Base-by-base conservation (phyloP, 306 rosid species). In the Parietaria judaica region DNA sequence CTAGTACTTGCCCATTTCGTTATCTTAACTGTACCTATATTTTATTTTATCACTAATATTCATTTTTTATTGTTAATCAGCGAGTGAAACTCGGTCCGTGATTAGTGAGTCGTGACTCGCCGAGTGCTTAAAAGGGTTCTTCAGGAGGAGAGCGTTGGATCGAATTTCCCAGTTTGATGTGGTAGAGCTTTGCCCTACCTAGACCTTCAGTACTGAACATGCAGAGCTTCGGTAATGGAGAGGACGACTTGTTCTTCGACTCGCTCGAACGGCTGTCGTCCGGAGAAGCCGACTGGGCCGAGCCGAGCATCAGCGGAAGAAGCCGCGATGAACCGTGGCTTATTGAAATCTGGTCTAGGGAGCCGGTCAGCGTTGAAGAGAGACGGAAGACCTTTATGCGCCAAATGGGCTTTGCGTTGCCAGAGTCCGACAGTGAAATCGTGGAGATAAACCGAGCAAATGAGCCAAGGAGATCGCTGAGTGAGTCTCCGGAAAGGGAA, bases 201-300 rank as follows among this genome's bases (percentile, higher is more conserved):
- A 17, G 35, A 11, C 12, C 41, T 6, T 11, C 59, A 74, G 65
- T 51, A 43, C 75, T 65, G 81, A 86, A 80, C 76, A 92, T 88
- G 99, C 84, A 80, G 84, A 82, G 68, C 72, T 80, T 80, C 77
- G 83, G 66, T 55, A 76, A 71, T 80, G 80, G 65, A 53, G 78
- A 66, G 57, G 81, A 80, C 64, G 95, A 85, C 71, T 74, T 78
- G 72, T 88, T 91, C 84, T 91, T 88, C 31, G 92, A 91, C 72
- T 76, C 98, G 0, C 65, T 17, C 36, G 96, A 88, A 72, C 65
- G 54, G 48, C 68, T 91, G 62, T 76, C 85, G 65, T 78, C 83
- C 3, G 80, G 49, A 59, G 88, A 23, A 74, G 52, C 64, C 81
- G 14, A 36, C 64, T 56, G 76, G 70, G 61, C 60, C 61, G 36